These are phyloP conservation scores for Saraca asoca DNA, from an alignment of 331 rosid genomes.

Conservation along the genomic window DNA sequence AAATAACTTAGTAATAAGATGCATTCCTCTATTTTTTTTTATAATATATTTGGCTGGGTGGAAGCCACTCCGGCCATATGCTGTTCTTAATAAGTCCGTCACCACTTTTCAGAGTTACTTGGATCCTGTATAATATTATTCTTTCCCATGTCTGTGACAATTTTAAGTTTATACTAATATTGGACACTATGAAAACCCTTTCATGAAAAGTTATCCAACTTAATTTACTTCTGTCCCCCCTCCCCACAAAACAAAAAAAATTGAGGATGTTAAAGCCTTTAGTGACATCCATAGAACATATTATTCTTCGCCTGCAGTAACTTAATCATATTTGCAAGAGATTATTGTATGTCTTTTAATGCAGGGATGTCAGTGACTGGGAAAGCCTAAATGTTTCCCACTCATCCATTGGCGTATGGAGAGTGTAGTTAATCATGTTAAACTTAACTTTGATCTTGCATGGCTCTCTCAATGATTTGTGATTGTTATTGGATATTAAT, in stretches of 20 bases:
- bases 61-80: neutral
- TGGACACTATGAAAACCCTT: neutral
- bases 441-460: neutral
- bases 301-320: neutral
- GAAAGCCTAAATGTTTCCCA: constrained; percentile 10
- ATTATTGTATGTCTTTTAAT: constrained; percentile 1
- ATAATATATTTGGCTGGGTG: neutral
- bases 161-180: too few species aligned
- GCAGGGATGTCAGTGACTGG: constrained; percentile 12
- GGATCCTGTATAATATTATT: neutral
- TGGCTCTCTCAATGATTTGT: constrained; percentile 16
- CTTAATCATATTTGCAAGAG: neutral
- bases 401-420: constrained; percentile 15
- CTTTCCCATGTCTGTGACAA: neutral
- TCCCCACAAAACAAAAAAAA: too few species aligned
- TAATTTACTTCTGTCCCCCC: neutral
- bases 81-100: neutral
- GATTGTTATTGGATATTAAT: constrained; percentile 4
- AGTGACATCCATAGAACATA: neutral
- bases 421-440: constrained; percentile 28
- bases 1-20: neutral
- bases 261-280: neutral
- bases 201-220: neutral
- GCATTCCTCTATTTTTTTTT: neutral
- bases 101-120: neutral